Evolutionary conservation across 2,329 filamentous ascomycete species (phyloP).

Genomic region (Chaetomiaceae sp.): DNA sequence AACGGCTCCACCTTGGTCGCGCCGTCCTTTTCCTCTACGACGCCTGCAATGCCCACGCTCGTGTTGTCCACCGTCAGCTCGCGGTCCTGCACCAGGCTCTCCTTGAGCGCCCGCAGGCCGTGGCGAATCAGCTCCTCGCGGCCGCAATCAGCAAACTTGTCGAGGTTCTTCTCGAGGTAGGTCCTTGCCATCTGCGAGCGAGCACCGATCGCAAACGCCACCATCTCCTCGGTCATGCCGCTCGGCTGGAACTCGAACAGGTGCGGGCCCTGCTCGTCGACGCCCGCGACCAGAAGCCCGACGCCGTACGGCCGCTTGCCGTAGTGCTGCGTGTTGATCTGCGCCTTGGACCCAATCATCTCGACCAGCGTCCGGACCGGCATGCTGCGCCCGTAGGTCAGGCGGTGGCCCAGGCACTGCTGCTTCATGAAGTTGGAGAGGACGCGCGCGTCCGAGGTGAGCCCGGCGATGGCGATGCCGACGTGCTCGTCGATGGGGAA

Average conservation of each 20-base stretch:
- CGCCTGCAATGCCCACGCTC: constrained; percentile 79
- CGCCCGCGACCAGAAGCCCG: constrained; percentile 84
- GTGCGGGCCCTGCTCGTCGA: constrained; percentile 90
- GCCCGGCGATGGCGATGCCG: constrained; percentile 90
- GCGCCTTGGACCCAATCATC: constrained; percentile 92
- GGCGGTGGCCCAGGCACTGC: constrained; percentile 90
- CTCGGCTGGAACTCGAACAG: constrained; percentile 97
- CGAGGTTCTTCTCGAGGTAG: constrained; percentile 89
- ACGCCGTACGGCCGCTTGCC: constrained; percentile 96
- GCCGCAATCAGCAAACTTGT: constrained; percentile 69
- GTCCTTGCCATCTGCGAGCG: constrained; percentile 96
- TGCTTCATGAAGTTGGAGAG: constrained; percentile 99
- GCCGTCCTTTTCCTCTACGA: constrained; percentile 43
- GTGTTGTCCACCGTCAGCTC: constrained; percentile 97
- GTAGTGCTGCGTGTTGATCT: constrained; percentile 97
- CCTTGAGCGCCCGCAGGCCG: constrained; percentile 86
- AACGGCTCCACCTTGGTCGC: constrained; percentile 69
- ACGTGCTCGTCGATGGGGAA: constrained; percentile 95
- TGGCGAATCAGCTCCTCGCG: constrained; percentile 87
- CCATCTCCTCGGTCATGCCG: constrained; percentile 95
- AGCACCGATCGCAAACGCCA: constrained; percentile 92
- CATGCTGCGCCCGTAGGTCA: constrained; percentile 93
- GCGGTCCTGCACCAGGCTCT: constrained; percentile 94
- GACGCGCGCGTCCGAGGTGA: constrained; percentile 95
- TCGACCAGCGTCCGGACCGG: constrained; percentile 83